Conservation (phyloP, 495 filamentous ascomycete species). For the Hypoxylon cercidicola region DNA sequence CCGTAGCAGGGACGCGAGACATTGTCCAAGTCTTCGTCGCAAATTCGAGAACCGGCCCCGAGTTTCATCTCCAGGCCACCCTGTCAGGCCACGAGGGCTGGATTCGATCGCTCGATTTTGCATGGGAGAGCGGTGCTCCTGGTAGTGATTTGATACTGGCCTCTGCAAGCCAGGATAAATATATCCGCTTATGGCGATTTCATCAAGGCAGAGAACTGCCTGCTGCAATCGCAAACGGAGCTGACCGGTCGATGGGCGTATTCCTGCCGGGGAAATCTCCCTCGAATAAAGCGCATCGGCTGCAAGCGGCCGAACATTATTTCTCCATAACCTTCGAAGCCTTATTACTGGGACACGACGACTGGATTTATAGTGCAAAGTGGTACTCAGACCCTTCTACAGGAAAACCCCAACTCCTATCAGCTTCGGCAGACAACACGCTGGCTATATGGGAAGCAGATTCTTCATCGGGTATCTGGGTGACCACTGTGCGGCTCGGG, state of each 20-base stretch:
- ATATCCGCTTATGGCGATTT: slow-evolving; percentile 92
- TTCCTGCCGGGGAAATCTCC: slow-evolving; percentile 71
- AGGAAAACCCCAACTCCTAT: slow-evolving; percentile 76
- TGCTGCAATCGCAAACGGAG: slow-evolving; percentile 50
- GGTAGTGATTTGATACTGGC: slow-evolving; percentile 81
- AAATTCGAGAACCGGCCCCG: slow-evolving; percentile 34
- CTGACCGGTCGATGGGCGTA: slow-evolving; percentile 56
- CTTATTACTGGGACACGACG: slow-evolving; percentile 92
- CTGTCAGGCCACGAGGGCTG: slow-evolving; percentile 94
- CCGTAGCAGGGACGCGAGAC: slow-evolving; percentile 83
- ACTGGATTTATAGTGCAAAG: slow-evolving; percentile 91
- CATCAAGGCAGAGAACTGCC: slow-evolving; percentile 74
- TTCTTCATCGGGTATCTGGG: slow-evolving; percentile 84
- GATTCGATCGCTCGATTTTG: slow-evolving; percentile 86
- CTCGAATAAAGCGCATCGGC: slow-evolving; percentile 87
- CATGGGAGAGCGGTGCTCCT: slow-evolving; percentile 62
- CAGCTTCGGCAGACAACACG: slow-evolving; percentile 94
- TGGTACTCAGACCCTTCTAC: slow-evolving; percentile 64
- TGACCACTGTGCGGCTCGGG: slow-evolving; percentile 83
- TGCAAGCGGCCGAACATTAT: slow-evolving; percentile 59
- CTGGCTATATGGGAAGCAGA: slow-evolving; percentile 93
- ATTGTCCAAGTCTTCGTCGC: slow-evolving; percentile 80
- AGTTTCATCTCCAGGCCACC: slow-evolving; percentile 79
- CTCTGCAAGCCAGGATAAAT: slow-evolving; percentile 97
- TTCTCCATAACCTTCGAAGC: slow-evolving; percentile 95